These are phyloP conservation scores for Simplicillium sp. DNA, from an alignment of 2,329 filamentous ascomycete genomes.

Conservation along the genomic window DNA sequence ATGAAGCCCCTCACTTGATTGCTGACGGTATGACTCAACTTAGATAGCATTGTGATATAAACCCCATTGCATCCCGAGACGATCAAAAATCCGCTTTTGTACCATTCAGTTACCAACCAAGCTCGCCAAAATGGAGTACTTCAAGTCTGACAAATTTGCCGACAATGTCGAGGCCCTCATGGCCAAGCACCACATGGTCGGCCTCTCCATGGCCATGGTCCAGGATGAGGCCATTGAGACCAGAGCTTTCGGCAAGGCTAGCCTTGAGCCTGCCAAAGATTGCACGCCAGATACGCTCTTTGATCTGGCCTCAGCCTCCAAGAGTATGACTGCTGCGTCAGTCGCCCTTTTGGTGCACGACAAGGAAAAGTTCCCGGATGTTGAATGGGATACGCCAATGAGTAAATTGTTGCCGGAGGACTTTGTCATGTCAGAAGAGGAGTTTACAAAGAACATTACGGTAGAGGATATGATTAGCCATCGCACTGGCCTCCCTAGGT, in stretches of 20 bases:
- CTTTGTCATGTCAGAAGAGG: constrained; percentile 14
- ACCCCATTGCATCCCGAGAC: too few relatives aligned
- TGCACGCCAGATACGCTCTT: constrained; percentile 17
- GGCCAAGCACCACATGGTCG: constrained; percentile 12
- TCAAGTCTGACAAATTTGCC: constrained; percentile 1
- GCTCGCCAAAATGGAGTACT: constrained; percentile 3
- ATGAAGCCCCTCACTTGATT: background rate
- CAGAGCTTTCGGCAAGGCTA: constrained; percentile 11
- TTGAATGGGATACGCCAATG: constrained; percentile 15
- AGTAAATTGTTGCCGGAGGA: constrained; percentile 15
- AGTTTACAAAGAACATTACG: constrained; percentile 11
- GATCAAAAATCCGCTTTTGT: too few relatives aligned
- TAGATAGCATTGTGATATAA: too few relatives aligned
- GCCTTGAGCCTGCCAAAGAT: constrained; percentile 7
- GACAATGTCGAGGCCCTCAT: constrained; percentile 4
- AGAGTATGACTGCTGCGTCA: constrained; percentile 16
- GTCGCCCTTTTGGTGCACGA: constrained; percentile 14
- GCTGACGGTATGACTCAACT: too few relatives aligned
- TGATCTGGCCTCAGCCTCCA: constrained; percentile 16
- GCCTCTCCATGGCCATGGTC: constrained; percentile 12
- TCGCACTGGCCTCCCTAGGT: constrained; percentile 15
- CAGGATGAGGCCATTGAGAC: background rate
- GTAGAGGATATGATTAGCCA: constrained; percentile 15
- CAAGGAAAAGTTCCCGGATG: constrained; percentile 11
- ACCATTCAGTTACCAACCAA: too few relatives aligned